A percentile compares a stretch with the other conserved stretches of the same genome.
Evolutionary conservation across 331 rosid genomes (phyloP).

Genomic region (Malus hybrid): DNA sequence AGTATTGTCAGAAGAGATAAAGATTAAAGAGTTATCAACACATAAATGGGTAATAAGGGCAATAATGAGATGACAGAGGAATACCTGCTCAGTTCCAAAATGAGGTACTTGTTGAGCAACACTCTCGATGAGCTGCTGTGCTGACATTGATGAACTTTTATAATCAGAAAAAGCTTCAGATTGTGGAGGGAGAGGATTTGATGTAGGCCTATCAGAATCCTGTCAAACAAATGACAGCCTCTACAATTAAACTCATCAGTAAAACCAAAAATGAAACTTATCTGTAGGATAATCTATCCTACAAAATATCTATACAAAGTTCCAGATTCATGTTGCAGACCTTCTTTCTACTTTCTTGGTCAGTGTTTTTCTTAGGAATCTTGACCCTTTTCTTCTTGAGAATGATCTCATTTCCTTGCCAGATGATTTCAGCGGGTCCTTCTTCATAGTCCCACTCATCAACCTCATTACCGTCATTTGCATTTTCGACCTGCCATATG

Average conservation of each 20-base stretch:
- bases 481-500: constrained; percentile 29
- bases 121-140: constrained; percentile 31
- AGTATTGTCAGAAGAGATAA: neutral
- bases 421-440: constrained; percentile 79
- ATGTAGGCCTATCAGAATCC: constrained; percentile 55
- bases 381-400: constrained; percentile 58
- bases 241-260: neutral
- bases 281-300: neutral
- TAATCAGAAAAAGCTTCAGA: constrained; percentile 40
- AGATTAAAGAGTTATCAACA: neutral
- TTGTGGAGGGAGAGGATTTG: constrained; percentile 89
- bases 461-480: constrained; percentile 11
- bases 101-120: constrained; percentile 72
- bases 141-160: constrained; percentile 18
- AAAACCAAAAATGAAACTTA: constrained; percentile 1
- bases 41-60: neutral
- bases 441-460: constrained; percentile 52
- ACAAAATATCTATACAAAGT: neutral
- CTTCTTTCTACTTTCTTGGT: constrained; percentile 1
- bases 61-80: neutral
- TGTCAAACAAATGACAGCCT: constrained; percentile 11
- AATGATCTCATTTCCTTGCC: constrained; percentile 84
- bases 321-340: constrained; percentile 13
- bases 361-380: constrained; percentile 34
- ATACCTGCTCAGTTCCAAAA: constrained; percentile 91